Conservation (phyloP, 805 yeast species). For the Priceomyces castillae region DNA sequence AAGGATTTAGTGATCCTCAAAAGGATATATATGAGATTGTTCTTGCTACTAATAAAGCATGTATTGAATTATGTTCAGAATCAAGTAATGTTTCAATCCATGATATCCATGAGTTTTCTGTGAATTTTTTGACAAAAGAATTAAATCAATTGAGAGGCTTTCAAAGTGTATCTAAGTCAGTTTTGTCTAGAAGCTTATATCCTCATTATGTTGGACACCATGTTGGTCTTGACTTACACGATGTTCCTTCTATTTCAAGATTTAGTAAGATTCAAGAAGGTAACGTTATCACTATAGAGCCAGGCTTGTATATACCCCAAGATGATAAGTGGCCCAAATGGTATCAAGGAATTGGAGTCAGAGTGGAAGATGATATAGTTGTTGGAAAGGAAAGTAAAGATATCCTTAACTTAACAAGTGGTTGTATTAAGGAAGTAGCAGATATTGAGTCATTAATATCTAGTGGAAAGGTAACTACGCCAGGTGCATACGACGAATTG, state of each 20-base stretch:
- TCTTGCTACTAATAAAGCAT: slow-evolving; percentile 71
- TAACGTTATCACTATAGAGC: slow-evolving; percentile 92
- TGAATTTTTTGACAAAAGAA: slow-evolving; percentile 56
- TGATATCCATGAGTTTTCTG: slow-evolving; percentile 73
- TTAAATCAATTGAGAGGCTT: slow-evolving; percentile 71
- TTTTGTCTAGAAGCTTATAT: slow-evolving; percentile 55
- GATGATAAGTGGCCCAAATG: slow-evolving; percentile 69
- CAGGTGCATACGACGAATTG: slow-evolving; percentile 34
- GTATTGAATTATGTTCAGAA: slow-evolving; percentile 69
- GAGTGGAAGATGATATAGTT: slow-evolving; percentile 92
- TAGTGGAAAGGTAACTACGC: slow-evolving; percentile 54
- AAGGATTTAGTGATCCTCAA: slow-evolving; percentile 70
- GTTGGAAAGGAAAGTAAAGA: slow-evolving; percentile 61
- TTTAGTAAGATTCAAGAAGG: slow-evolving; percentile 53
- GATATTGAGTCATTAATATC: slow-evolving; percentile 74
- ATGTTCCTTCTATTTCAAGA: slow-evolving; percentile 64
- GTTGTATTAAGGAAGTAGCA: slow-evolving; percentile 79
- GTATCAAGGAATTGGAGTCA: slow-evolving; percentile 85
- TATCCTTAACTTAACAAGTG: slow-evolving; percentile 59
- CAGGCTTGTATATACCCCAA: slow-evolving; percentile 88
- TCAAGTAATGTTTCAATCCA: slow-evolving; percentile 53
- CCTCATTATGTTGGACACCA: slow-evolving; percentile 98
- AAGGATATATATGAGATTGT: slow-evolving; percentile 87
- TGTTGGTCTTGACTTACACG: slow-evolving; percentile 89
- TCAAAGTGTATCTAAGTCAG: slow-evolving; percentile 46